Conservation (phyloP, 192 early-diverging fungal species). For the Coemansia sp. region DNA sequence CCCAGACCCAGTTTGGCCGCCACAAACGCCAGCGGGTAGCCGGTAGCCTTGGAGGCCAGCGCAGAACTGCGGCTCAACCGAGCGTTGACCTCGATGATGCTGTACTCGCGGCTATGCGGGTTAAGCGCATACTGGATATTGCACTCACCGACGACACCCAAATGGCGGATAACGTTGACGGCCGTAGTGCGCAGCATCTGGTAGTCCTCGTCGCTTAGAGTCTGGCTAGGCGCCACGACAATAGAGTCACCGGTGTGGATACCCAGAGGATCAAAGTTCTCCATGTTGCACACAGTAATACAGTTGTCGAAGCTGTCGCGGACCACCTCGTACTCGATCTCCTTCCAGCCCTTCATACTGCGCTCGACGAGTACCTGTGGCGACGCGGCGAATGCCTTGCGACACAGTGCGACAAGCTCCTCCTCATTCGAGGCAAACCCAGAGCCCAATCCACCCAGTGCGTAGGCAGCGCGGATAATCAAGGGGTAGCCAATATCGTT, state of each 20-base stretch:
- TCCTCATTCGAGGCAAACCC: conserved; percentile 93
- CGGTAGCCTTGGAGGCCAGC: conserved; percentile 96
- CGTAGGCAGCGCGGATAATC: conserved; percentile 95
- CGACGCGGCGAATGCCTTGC: conserved; percentile 88
- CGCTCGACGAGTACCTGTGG: conserved; percentile 95
- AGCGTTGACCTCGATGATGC: conserved; percentile 99
- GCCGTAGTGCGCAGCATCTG: conserved; percentile 97
- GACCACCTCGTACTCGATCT: conserved; percentile 98
- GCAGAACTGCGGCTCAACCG: conserved; percentile 91
- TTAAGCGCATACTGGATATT: conserved; percentile 99
- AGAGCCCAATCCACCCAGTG: conserved; percentile 96
- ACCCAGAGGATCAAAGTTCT: conserved; percentile 99
- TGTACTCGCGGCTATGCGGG: conserved; percentile 92
- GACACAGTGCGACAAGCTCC: conserved; percentile 78
- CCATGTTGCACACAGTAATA: conserved; percentile 99
- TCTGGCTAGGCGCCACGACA: conserved; percentile 97
- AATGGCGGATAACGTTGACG: conserved; percentile 94
- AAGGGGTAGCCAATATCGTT: conserved; percentile 92
- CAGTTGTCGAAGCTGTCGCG: conserved; percentile 95
- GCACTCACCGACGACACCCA: conserved; percentile 99
- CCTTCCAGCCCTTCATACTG: conserved; percentile 99
- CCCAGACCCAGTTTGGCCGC: conserved; percentile 96
- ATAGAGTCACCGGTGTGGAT: conserved; percentile 99
- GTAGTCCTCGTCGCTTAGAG: conserved; percentile 96
- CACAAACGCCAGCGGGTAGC: conserved; percentile 97